Conservation (phyloP, 2,329 filamentous ascomycete genomes). For the Colletotrichum musae region DNA sequence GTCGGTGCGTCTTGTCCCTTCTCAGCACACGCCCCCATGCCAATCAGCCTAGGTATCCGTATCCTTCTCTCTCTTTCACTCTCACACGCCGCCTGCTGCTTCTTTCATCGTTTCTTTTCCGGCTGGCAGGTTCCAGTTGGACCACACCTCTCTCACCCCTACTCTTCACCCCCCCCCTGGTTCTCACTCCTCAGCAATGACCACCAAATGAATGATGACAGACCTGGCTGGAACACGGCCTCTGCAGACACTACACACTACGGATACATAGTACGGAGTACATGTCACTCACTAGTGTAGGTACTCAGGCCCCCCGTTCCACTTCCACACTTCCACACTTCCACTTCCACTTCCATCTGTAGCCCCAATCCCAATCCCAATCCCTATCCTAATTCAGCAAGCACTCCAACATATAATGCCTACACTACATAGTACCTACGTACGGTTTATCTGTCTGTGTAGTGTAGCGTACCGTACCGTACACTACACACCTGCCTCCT, state of each 20-base stretch:
- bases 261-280: not conserved
- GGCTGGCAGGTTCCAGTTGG: slow-evolving; percentile 24
- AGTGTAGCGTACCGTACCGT: no score
- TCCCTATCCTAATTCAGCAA: slow-evolving; percentile 21
- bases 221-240: slow-evolving; percentile 37
- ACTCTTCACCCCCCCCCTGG: slow-evolving; percentile 11
- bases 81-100: slow-evolving; percentile 34
- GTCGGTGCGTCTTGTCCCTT: not conserved
- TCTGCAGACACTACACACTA: not conserved
- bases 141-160: no score
- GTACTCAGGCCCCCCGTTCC: no score
- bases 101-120: slow-evolving; percentile 40
- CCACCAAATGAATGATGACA: slow-evolving; percentile 33
- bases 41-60: no score
- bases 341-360: slow-evolving; percentile 20
- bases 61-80: slow-evolving; percentile 32
- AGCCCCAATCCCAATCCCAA: slow-evolving; percentile 13
- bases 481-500: slow-evolving; percentile 2
- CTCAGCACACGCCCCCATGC: slow-evolving; percentile 4
- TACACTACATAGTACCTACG: not conserved
- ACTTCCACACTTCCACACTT: slow-evolving; percentile 18
- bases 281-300: not conserved
- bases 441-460: not conserved
- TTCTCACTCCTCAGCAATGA: slow-evolving; percentile 26
- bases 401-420: slow-evolving; percentile 1